phyloP scores from a whole-genome alignment of 2,329 filamentous ascomycete genomes.

The Aspergillus sp. region DNA sequence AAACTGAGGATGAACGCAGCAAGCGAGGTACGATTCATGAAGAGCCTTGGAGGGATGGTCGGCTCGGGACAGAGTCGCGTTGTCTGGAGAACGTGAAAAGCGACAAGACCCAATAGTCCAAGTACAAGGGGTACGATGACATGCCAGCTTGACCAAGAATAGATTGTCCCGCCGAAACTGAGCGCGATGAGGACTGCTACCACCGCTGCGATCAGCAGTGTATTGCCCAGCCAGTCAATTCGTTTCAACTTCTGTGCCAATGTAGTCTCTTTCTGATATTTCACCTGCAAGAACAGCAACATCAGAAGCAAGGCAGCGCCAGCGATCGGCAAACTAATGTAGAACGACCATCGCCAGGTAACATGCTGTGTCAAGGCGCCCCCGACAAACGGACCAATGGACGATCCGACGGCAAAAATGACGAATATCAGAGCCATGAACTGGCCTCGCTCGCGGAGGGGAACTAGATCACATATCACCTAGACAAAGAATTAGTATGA shows the following conservation, averaged over 20 bases:
- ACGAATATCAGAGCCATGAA: constrained; percentile 26
- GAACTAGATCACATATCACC: constrained; percentile 45
- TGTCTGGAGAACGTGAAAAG: constrained; percentile 21
- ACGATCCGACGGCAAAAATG: constrained; percentile 39
- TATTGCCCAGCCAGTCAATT: constrained; percentile 32
- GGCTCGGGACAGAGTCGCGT: constrained; percentile 23
- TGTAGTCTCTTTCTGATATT: not conserved
- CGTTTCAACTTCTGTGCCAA: constrained; percentile 10
- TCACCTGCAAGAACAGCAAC: constrained; percentile 23
- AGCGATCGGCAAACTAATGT: constrained; percentile 29
- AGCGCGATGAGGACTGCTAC: constrained; percentile 32
- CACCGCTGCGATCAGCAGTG: constrained; percentile 28
- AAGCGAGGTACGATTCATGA: not conserved
- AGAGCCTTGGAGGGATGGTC: constrained; percentile 36
- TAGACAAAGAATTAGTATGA: not conserved
- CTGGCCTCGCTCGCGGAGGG: constrained; percentile 35
- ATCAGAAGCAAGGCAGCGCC: constrained; percentile 24
- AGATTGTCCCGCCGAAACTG: constrained; percentile 29
- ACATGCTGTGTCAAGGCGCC: constrained; percentile 25
- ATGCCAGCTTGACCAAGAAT: constrained; percentile 32
- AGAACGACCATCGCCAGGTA: constrained; percentile 33
- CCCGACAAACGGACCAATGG: constrained; percentile 46
- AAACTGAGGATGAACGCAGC: not conserved
- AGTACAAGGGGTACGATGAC: constrained; percentile 28
- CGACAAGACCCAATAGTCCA: constrained; percentile 21